These are phyloP conservation scores for Tricladium varicosporioides DNA, from an alignment of 2,329 filamentous ascomycete genomes.

Conservation along the genomic window DNA sequence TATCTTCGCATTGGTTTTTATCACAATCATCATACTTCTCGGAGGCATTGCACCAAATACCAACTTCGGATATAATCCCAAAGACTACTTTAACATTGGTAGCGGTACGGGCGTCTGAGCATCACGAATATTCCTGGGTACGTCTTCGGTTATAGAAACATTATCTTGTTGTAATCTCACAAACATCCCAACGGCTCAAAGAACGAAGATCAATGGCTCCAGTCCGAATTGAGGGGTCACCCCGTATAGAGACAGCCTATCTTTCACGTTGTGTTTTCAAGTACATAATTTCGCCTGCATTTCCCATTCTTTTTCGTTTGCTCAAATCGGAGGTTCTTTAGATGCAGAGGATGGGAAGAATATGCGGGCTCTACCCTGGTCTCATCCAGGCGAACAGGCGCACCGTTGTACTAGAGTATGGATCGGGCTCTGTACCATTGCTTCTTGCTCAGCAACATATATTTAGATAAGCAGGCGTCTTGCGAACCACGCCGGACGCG, in stretches of 20 bases:
- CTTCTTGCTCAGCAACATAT: too few species aligned
- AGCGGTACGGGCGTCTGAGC: conserved; percentile 3
- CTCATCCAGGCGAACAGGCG: too few species aligned
- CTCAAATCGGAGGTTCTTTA: neutral
- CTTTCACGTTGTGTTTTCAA: neutral
- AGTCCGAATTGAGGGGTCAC: neutral
- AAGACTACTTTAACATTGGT: conserved; percentile 28
- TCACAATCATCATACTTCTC: conserved; percentile 69
- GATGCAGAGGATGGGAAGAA: neutral
- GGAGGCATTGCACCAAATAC: conserved; percentile 63
- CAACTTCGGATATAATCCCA: conserved; percentile 52
- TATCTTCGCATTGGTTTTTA: conserved; percentile 61
- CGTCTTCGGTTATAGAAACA: neutral
- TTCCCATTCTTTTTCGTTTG: neutral
- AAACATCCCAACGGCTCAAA: neutral
- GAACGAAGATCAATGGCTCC: neutral
- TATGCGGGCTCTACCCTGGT: neutral
- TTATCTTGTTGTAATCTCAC: neutral
- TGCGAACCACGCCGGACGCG: too few species aligned
- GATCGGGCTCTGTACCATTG: too few species aligned
- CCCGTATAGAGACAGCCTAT: neutral
- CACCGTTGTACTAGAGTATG: too few species aligned
- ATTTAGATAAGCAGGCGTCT: too few species aligned
- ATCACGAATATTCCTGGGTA: neutral
- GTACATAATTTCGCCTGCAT: neutral